Percentiles rank a stretch among this genome's conserved stretches.
Evolutionary conservation across 352 stramenopile genomes (phyloP).

Genomic region (Achlya hypogyna): DNA sequence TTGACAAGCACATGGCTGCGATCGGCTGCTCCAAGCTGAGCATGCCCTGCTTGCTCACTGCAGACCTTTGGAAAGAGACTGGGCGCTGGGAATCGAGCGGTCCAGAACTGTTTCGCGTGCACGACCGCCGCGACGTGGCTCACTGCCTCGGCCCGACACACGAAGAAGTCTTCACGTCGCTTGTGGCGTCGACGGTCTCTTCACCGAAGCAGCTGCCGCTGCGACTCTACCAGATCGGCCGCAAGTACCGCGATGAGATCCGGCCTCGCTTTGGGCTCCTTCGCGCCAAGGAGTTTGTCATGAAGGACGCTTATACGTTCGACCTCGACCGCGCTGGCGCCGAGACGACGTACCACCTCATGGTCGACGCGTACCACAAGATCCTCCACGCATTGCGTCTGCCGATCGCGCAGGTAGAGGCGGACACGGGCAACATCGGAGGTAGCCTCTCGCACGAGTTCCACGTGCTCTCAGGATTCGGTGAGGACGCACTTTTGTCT

Average conservation of each 20-base stretch:
- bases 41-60: constrained; percentile 61
- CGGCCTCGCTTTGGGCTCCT: constrained; percentile 77
- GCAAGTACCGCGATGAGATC: constrained; percentile 86
- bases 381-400: constrained; percentile 64
- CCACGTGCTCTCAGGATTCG: constrained; percentile 71
- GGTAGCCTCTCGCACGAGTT: constrained; percentile 86
- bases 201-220: constrained; percentile 37
- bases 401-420: constrained; percentile 67
- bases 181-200: constrained; percentile 53
- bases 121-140: constrained; percentile 57
- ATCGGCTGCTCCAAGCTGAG: constrained; percentile 81
- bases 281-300: constrained; percentile 78
- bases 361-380: constrained; percentile 66
- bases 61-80: constrained; percentile 73
- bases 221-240: constrained; percentile 78
- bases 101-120: constrained; percentile 73
- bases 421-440: constrained; percentile 81
- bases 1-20: constrained; percentile 69
- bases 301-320: constrained; percentile 91
- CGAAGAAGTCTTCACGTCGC: constrained; percentile 76
- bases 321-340: constrained; percentile 52
- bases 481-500: constrained; percentile 75
- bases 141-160: constrained; percentile 72
- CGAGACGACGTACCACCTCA: constrained; percentile 63
- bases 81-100: constrained; percentile 75